Evolutionary conservation across 805 yeast species (phyloP), one percentile per base, ranked within the genome.

Genomic region (Blastobotrys terrestris): DNA sequence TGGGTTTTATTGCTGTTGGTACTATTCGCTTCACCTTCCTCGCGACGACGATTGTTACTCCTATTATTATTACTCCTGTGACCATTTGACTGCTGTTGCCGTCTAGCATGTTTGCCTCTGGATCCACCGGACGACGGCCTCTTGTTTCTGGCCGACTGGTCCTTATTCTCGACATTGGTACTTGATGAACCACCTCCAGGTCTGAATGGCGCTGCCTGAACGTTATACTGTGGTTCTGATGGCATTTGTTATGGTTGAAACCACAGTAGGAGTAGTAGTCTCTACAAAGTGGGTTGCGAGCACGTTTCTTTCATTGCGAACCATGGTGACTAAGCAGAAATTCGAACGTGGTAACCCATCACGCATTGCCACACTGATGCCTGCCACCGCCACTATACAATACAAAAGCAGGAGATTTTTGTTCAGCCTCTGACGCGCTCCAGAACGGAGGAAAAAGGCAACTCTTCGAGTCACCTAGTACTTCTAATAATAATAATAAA

Each of bases 141-240:
- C 48, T 53, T 55, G 45, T 55, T 53, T 48, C 53, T 46, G 45
- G 31, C 31, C 8, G 48, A 47, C n/a, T 40, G 44, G 14, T 45
- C 31, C 39, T 51, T 52, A 16, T 51, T 49, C 5, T 26, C 43
- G 5, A 44, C 8, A 6, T 47, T 19, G 3, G 14, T 15, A 14
- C 39, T 40, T 8, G 46, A 7, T 39, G 26, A 16, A 16, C 16
- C 39, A 5, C 11, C 20, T 14, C 44, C 22, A 18, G 44, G 26
- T 16, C 21, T 44, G 31, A 19, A 35, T 15, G 44, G 22, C 7
- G 35, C n/a, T n/a, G 21, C 21, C n/a, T 49, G 18, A 11, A 19
- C 31, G 26, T 43, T 22, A 26, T 26, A 26, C 35, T 26, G 35
- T 26, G 35, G 35, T 11, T 8, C 16, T 21, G 22, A 14, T 39